Percentiles rank a stretch among this genome's conserved stretches.
phyloP scores from a whole-genome alignment of 148 eudicot species.

The Rhododendron ovatum region DNA sequence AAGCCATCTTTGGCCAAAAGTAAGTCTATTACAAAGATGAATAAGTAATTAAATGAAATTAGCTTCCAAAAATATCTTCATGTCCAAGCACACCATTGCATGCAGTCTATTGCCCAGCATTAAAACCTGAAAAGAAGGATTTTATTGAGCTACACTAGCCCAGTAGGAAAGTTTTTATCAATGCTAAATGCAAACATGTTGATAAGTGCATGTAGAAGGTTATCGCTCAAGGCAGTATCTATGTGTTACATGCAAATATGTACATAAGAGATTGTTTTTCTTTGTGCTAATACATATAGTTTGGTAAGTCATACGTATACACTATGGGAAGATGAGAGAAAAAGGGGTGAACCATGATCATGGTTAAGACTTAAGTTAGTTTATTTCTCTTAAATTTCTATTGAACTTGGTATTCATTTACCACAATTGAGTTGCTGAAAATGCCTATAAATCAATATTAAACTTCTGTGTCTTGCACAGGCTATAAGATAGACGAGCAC shows the following conservation, averaged over 20 bases:
- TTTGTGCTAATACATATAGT: neutral
- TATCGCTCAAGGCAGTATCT: neutral
- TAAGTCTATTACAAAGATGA: no score
- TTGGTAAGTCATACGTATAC: neutral
- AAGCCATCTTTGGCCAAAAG: no score
- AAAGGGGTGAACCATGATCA: neutral
- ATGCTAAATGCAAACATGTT: no score
- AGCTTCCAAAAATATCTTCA: no score
- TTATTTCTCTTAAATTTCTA: neutral
- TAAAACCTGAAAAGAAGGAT: no score
- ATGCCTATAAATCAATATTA: constrained; percentile 5
- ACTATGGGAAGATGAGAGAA: neutral
- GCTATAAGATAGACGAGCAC: constrained; percentile 66
- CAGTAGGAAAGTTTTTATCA: no score
- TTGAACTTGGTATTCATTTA: neutral
- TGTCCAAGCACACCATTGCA: no score
- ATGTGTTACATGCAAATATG: neutral
- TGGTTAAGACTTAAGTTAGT: neutral
- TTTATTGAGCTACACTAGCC: no score
- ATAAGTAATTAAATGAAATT: no score
- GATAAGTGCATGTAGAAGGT: neutral
- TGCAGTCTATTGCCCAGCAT: no score
- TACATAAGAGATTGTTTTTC: neutral
- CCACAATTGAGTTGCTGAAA: neutral
- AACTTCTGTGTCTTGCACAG: constrained; percentile 23